Evolutionary conservation across 2,329 filamentous ascomycete genomes (phyloP), one percentile per base, ranked within the genome.

Genomic region (Diaporthe ilicicola): DNA sequence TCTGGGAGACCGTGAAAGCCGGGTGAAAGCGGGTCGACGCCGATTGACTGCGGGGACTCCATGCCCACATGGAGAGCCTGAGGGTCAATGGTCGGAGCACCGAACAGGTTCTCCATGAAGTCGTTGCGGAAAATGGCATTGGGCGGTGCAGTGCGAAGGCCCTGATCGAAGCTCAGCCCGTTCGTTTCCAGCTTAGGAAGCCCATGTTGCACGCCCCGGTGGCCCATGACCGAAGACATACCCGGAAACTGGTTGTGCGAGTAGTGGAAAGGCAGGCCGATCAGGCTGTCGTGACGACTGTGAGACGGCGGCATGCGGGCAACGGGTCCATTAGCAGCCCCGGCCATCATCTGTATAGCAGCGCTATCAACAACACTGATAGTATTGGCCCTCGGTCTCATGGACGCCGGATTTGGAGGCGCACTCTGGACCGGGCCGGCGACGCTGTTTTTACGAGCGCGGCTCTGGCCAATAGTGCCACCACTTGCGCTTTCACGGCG

Each of bases 351-450:
- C 76, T 92, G 93, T 80, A 97, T 88, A 50, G 91, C 89, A 67
- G 87, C 86, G 70, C 90, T 89, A 79, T 98, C 96, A 70, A 98
- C 90, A 80, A 98, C 95, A 78, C 95, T 96, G 78, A 99, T 97
- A 46, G 96, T 99, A 79, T 98, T 98, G 68, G 96, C 95, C 76
- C 96, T 88, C 27, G 95, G 96, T 74, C 96, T 89, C 89, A 95
- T 95, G 15, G 87, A 86, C 67, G 87, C 85, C 67, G 84, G 82
- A 73, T 82, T 85, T 64, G 83, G 86, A 75, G 85, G 79, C 34
- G 83, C 81, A 42, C 56, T 65, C 50, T 50, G 62, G 74, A 80
- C 84, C 48, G 82, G 75, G 75, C 89, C 90, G 59, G 92, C 94
- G 70, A 97, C 90, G 68, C 96, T 98, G 80, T 95, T 97, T 85